A percentile compares a stretch with the other conserved stretches of the same genome.
Conservation (phyloP, 495 filamentous ascomycete species). For the Penicillium angulare region DNA sequence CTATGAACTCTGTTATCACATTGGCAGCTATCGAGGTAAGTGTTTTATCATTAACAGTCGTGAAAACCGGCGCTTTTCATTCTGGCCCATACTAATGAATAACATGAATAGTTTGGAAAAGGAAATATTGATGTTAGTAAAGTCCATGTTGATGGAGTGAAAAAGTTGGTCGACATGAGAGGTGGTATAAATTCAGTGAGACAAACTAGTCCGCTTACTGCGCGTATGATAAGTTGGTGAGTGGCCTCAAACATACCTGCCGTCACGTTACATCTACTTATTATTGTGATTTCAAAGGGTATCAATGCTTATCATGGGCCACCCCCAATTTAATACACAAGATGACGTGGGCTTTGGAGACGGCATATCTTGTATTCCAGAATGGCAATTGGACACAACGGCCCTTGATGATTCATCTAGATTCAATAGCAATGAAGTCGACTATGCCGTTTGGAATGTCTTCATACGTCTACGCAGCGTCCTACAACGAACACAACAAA, state of each 20-base stretch:
- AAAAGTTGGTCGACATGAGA: conserved; percentile 41
- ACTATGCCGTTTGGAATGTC: conserved; percentile 33
- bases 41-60: no score
- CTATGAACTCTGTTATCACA: conserved; percentile 54
- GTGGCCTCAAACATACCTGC: not conserved
- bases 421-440: conserved; percentile 23
- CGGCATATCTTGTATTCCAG: conserved; percentile 41
- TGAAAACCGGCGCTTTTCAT: no score
- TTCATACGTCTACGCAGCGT: conserved; percentile 41
- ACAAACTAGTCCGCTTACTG: conserved; percentile 49
- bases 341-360: conserved; percentile 46
- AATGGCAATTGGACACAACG: conserved; percentile 38
- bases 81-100: not conserved
- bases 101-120: conserved; percentile 48
- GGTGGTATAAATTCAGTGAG: conserved; percentile 47
- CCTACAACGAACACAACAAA: conserved; percentile 25
- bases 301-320: conserved; percentile 47
- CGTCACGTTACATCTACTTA: conserved; percentile 4
- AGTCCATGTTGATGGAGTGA: conserved; percentile 53
- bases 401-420: conserved; percentile 5
- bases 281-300: conserved; percentile 35
- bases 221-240: conserved; percentile 52
- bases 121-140: conserved; percentile 40
- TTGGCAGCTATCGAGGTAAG: conserved; percentile 52
- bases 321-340: conserved; percentile 49